Percentiles rank a stretch among this genome's conserved stretches.
These are phyloP conservation scores for Erysiphe pulchra DNA, from an alignment of 2,329 filamentous ascomycete genomes.

Conservation along the genomic window DNA sequence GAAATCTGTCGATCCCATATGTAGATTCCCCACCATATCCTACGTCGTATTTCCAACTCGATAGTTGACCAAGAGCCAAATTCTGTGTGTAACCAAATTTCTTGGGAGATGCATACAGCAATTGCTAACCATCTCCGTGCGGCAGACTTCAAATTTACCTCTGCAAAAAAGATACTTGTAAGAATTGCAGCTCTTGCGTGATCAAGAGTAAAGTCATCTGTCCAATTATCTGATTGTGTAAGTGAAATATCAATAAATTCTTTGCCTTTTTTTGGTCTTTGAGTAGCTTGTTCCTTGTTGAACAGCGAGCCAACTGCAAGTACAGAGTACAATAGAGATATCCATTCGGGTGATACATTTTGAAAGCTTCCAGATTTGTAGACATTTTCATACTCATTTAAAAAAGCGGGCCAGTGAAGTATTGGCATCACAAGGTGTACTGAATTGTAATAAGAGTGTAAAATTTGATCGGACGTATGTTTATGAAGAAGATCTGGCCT, in stretches of 20 bases:
- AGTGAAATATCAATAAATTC: slow-evolving; percentile 48
- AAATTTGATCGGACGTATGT: slow-evolving; percentile 40
- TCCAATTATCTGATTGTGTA: slow-evolving; percentile 54
- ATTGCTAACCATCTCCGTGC: slow-evolving; percentile 70
- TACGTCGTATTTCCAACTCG: slow-evolving; percentile 63
- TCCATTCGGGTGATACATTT: slow-evolving; percentile 40
- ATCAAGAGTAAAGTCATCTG: slow-evolving; percentile 50
- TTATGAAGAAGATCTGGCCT: slow-evolving; percentile 45
- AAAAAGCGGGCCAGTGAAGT: slow-evolving; percentile 68
- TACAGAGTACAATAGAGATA: slow-evolving; percentile 58
- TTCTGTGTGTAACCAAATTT: slow-evolving; percentile 58
- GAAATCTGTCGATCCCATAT: slow-evolving; percentile 62
- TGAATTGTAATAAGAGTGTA: slow-evolving; percentile 50
- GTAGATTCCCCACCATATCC: slow-evolving; percentile 89
- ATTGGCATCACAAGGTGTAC: slow-evolving; percentile 65
- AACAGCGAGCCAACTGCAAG: slow-evolving; percentile 65
- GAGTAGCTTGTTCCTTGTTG: slow-evolving; percentile 28
- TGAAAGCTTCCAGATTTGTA: slow-evolving; percentile 39
- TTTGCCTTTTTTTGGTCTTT: slow-evolving; percentile 26
- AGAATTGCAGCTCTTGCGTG: slow-evolving; percentile 49
- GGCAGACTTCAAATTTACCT: slow-evolving; percentile 64
- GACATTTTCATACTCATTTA: slow-evolving; percentile 47
- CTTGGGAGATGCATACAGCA: slow-evolving; percentile 58
- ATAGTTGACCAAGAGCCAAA: slow-evolving; percentile 45
- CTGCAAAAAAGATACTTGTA: slow-evolving; percentile 53